A percentile compares a stretch with the other conserved stretches of the same genome.
phyloP scores from a whole-genome alignment of 768 basidiomycete species.

The Coprinellus aureogranulatus region DNA sequence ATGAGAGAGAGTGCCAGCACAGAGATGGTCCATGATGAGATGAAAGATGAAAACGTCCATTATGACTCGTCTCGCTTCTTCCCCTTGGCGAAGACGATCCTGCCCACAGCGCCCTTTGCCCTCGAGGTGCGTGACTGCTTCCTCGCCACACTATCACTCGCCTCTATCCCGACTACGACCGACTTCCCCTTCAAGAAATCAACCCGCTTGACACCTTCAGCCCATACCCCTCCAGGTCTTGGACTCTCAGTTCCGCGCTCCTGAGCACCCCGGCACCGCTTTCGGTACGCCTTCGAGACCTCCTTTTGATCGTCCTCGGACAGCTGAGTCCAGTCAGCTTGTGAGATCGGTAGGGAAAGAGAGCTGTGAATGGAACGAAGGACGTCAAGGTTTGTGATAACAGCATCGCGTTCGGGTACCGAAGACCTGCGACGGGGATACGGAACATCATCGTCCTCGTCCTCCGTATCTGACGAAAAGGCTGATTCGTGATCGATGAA shows the following conservation, averaged over 20 bases:
- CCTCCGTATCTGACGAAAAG: not conserved
- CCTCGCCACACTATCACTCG: not conserved
- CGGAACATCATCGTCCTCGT: conserved; percentile 3
- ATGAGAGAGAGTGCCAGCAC: too few species aligned
- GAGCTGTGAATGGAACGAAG: conserved; percentile 58
- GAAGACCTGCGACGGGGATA: not conserved
- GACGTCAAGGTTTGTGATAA: conserved; percentile 61
- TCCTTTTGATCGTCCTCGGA: conserved; percentile 51
- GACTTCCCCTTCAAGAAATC: conserved; percentile 68
- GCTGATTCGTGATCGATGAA: conserved; percentile 9
- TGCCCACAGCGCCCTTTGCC: conserved; percentile 5
- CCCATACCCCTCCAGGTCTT: conserved; percentile 48
- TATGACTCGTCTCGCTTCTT: not conserved
- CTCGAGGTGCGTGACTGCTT: not conserved
- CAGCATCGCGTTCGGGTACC: too few species aligned
- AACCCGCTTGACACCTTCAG: conserved; percentile 62
- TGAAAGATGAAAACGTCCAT: too few species aligned
- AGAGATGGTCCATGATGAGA: too few species aligned
- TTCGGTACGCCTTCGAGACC: conserved; percentile 60
- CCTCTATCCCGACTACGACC: conserved; percentile 56
- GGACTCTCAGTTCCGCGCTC: conserved; percentile 27
- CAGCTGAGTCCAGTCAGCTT: conserved; percentile 62
- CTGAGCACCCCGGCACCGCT: conserved; percentile 44
- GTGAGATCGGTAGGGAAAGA: conserved; percentile 54
- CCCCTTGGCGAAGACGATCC: conserved; percentile 7